Percentiles rank a stretch among this genome's conserved stretches.
Evolutionary conservation across 805 yeast species (phyloP).

Genomic region (Teunomyces tritomae): DNA sequence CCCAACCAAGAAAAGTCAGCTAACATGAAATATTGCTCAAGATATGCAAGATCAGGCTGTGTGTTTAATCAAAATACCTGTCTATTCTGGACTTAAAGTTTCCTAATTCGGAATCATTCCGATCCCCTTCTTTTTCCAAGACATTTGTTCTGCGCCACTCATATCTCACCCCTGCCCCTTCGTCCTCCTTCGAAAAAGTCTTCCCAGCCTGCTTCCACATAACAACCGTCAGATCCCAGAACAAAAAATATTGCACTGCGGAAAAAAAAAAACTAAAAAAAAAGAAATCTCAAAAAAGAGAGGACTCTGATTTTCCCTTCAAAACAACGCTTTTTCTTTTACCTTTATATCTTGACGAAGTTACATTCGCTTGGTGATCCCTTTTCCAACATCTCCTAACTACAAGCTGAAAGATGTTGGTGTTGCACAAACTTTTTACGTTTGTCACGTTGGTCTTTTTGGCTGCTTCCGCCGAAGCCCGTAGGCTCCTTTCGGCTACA

Average conservation of each 20-base stretch:
- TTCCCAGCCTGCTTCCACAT: not conserved
- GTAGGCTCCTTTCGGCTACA: conserved; percentile 49
- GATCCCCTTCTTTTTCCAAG: not conserved
- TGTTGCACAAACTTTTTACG: not conserved
- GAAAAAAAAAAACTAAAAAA: not conserved
- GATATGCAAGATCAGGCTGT: too few species aligned
- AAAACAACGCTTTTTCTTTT: not conserved
- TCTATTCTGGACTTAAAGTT: not conserved
- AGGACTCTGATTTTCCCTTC: not conserved
- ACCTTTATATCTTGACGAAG: not conserved
- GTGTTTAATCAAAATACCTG: too few species aligned
- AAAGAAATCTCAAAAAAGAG: conserved; percentile 1
- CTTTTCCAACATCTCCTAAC: not conserved
- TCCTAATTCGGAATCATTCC: not conserved
- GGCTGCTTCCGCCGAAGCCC: conserved; percentile 10
- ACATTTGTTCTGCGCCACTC: not conserved
- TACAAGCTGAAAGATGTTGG: not conserved
- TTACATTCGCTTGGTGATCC: conserved; percentile 3
- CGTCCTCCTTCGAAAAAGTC: not conserved
- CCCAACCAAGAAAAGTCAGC: not conserved
- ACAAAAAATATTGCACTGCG: not conserved
- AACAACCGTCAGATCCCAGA: not conserved
- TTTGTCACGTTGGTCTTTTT: not conserved
- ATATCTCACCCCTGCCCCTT: not conserved
- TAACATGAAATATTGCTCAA: not conserved